phyloP scores from a whole-genome alignment of 177 flowering plant genomes.

The Vitis hybrid region DNA sequence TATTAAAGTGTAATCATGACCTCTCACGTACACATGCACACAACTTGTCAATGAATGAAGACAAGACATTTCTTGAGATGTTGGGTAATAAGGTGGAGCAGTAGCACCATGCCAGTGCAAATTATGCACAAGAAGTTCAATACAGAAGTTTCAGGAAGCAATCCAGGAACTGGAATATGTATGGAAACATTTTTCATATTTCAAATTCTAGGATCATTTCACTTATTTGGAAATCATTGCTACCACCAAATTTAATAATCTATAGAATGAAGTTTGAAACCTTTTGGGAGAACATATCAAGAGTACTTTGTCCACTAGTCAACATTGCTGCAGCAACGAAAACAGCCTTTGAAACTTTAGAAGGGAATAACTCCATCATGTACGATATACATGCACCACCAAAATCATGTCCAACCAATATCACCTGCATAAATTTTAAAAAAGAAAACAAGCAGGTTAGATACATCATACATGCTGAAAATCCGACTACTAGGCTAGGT shows the following conservation, averaged over 20 bases:
- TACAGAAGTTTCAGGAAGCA: not conserved
- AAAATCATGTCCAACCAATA: constrained; percentile 91
- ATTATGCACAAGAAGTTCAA: not conserved
- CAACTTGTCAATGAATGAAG: too few species aligned
- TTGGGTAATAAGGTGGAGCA: not conserved
- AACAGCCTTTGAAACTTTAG: constrained; percentile 70
- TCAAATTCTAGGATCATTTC: too few species aligned
- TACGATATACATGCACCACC: constrained; percentile 87
- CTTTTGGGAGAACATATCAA: constrained; percentile 70
- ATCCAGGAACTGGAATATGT: not conserved
- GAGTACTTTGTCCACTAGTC: constrained; percentile 69
- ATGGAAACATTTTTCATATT: too few species aligned
- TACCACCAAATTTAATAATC: not conserved
- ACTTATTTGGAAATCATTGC: too few species aligned
- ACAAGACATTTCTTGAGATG: not conserved
- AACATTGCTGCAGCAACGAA: constrained; percentile 87
- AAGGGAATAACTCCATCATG: constrained; percentile 79
- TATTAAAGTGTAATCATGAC: too few species aligned
- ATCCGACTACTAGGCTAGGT: not conserved
- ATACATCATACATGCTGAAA: too few species aligned
- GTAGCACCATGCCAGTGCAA: not conserved
- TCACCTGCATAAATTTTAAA: constrained; percentile 52
- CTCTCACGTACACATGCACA: too few species aligned
- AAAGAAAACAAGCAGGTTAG: not conserved
- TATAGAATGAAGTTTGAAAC: constrained; percentile 13